Conservation (phyloP, 768 basidiomycete species). For the Lactarius sp. region DNA sequence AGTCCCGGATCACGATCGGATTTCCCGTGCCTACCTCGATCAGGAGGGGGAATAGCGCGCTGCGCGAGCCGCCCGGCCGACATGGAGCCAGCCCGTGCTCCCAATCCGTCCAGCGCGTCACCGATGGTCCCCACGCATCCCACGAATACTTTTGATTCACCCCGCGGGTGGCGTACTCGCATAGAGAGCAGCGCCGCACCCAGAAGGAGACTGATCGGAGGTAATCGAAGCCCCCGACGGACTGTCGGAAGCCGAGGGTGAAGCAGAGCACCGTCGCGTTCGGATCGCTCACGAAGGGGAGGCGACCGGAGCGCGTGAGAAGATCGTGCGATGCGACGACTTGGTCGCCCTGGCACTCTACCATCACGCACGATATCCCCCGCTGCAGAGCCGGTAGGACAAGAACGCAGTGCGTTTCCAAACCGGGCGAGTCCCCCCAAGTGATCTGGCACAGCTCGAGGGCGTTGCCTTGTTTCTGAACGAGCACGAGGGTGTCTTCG, state of each 20-base stretch:
- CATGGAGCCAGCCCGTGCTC: constrained; percentile 19
- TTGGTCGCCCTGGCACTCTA: constrained; percentile 21
- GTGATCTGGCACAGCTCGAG: constrained; percentile 20
- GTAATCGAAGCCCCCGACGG: constrained; percentile 15
- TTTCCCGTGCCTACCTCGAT: constrained; percentile 18
- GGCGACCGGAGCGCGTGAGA: constrained; percentile 3
- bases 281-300: constrained; percentile 17
- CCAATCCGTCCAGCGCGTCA: constrained; percentile 21
- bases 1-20: constrained; percentile 20
- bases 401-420: constrained; percentile 17
- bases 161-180: constrained; percentile 8
- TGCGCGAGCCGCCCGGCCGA: constrained; percentile 17
- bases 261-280: constrained; percentile 14
- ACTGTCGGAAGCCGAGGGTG: constrained; percentile 20
- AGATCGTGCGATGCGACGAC: constrained; percentile 4
- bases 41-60: constrained; percentile 17
- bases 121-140: constrained; percentile 19
- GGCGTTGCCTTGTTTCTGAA: constrained; percentile 20
- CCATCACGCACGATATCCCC: constrained; percentile 17
- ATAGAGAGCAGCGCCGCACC: constrained; percentile 13
- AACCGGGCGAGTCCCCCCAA: neutral
- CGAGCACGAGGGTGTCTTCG: constrained; percentile 14
- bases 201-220: constrained; percentile 23
- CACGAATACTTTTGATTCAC: constrained; percentile 5
- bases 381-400: constrained; percentile 15